A percentile compares a stretch with the other conserved stretches of the same genome.
Conservation (phyloP, 2,329 filamentous ascomycete species). For the Teratosphaeria zuluensis region DNA sequence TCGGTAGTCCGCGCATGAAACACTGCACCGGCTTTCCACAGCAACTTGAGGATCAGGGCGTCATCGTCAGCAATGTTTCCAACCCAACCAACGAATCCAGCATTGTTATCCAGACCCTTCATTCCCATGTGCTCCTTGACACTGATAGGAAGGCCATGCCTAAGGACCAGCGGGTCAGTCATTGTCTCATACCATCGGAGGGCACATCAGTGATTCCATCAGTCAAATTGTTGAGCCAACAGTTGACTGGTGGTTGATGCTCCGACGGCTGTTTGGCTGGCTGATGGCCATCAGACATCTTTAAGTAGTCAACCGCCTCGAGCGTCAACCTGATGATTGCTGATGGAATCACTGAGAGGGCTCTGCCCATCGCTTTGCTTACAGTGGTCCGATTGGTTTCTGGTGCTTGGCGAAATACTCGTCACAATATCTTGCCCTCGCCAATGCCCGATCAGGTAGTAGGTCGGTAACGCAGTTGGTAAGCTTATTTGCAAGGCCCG, state of each 20-base stretch:
- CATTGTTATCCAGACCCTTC: constrained; percentile 39
- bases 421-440: constrained; percentile 33
- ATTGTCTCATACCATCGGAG: too few species aligned
- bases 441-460: constrained; percentile 28
- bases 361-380: too few species aligned
- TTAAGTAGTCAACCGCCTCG: too few species aligned
- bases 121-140: constrained; percentile 45
- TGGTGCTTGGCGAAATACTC: constrained; percentile 27
- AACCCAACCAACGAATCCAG: constrained; percentile 42
- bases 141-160: constrained; percentile 42
- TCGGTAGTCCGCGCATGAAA: constrained; percentile 45
- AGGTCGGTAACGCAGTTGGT: constrained; percentile 39
- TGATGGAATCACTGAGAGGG: too few species aligned
- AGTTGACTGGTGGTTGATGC: too few species aligned
- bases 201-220: too few species aligned
- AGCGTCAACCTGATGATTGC: too few species aligned
- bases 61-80: constrained; percentile 37
- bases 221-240: too few species aligned
- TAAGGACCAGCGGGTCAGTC: too few species aligned
- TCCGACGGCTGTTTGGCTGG: too few species aligned
- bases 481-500: constrained; percentile 43
- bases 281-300: too few species aligned
- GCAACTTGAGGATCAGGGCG: constrained; percentile 38
- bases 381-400: constrained; percentile 33
- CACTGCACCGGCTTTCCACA: constrained; percentile 40